Conservation (phyloP, 2,329 filamentous ascomycete species). For the Botrytis pseudocinerea region DNA sequence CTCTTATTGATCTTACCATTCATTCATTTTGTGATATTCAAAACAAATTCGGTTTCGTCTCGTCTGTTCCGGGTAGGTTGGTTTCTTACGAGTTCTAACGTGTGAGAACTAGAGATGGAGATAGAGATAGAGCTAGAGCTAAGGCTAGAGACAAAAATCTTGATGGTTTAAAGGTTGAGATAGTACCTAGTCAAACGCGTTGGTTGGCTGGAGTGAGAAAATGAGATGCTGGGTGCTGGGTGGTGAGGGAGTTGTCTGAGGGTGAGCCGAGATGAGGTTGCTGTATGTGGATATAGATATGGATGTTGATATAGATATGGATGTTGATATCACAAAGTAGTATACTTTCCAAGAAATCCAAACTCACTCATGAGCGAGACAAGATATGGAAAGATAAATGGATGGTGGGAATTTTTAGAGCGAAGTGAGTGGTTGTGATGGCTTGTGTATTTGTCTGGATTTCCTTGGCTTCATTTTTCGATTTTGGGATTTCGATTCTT, state of each 20-base stretch:
- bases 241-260: background rate
- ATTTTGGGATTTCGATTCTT: no score
- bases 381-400: background rate
- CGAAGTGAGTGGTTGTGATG: no score
- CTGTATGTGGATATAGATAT: no score
- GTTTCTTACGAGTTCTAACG: background rate
- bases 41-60: background rate
- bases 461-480: no score
- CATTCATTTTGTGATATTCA: background rate
- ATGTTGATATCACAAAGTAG: no score
- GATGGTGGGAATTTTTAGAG: background rate
- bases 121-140: background rate
- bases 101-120: background rate
- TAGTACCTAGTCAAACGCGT: background rate
- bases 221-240: background rate
- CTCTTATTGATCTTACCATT: background rate
- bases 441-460: no score
- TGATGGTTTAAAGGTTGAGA: background rate
- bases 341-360: no score
- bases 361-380: background rate
- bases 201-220: rapidly evolving
- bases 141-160: no score
- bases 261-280: no score
- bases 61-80: background rate
- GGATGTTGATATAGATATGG: no score